Evolutionary conservation across 2,329 filamentous ascomycete genomes (phyloP), one percentile per base, ranked within the genome.

Genomic region (Fusarium sp.): DNA sequence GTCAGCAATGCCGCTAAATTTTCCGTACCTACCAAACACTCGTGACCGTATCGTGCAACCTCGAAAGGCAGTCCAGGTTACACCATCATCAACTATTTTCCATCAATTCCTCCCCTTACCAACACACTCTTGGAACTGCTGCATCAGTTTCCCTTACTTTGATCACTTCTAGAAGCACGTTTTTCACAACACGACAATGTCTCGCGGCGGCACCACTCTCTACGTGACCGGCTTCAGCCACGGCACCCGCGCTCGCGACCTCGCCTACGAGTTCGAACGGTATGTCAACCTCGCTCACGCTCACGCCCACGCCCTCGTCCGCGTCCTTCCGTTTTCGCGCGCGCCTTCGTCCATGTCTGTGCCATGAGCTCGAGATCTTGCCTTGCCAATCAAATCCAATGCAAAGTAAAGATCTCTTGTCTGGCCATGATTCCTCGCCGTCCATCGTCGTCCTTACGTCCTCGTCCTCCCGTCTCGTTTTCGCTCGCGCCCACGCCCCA

Each of bases 251-350:
- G 94, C 96, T 82, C 93, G 96, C 90, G 94, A 99, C 88, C 93
- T 98, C 82, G 94, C 95, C 86, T 98, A 97, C 92, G 95, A 98
- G 88, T 98, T 98, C 92, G 95, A 98, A 94, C 94, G 95, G 93
- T 98, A 97, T 90, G 94, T 97, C 88, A 86, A 82, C 85, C 83
- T 84, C 79, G 80, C 72, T 74, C 76, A 75, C 78, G 78, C 74
- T 76, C 76, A 76, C 76, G 77, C 67, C 76, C 76, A 72, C 77
- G 77, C 77, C 78, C 80, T 79, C 83, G 78, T 71, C 76, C 76
- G 76, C 75, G 77, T 76, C 74, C 77, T 79, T 79, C 73, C 75
- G 74, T 74, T 67, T 63, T 68, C 72, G 69, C 74, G 67, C 59
- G 70, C 73, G 64, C 69, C 74, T 65, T 60, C 67, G 71, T 73